Conservation (phyloP, 352 stramenopile species). For the Pythium biforme region DNA sequence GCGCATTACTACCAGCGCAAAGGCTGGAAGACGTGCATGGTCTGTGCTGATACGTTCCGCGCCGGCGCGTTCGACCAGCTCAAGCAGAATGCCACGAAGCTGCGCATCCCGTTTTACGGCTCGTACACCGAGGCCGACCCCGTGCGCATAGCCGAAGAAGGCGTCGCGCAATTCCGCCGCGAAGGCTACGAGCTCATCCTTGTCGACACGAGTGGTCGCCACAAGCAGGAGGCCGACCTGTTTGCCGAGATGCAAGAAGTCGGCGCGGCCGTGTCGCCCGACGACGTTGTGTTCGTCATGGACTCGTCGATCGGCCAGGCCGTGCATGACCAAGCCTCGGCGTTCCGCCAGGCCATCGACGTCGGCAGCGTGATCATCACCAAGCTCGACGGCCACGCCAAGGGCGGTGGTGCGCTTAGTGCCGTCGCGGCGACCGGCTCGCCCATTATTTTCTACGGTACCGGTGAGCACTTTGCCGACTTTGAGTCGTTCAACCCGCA, state of each 20-base stretch:
- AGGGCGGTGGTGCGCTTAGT: constrained; percentile 97
- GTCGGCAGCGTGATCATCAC: constrained; percentile 99
- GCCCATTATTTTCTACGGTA: constrained; percentile 99
- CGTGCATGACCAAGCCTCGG: constrained; percentile 95
- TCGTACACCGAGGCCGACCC: constrained; percentile 98
- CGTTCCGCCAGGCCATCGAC: constrained; percentile 95
- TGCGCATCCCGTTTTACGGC: constrained; percentile 98
- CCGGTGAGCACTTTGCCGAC: constrained; percentile 97
- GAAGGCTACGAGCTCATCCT: constrained; percentile 99
- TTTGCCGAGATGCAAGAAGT: constrained; percentile 99
- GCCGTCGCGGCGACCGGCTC: constrained; percentile 97
- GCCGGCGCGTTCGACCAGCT: constrained; percentile 99
- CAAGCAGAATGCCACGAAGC: constrained; percentile 99
- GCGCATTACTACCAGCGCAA: constrained; percentile 98
- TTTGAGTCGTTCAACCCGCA: constrained; percentile 98
- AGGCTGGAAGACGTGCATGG: constrained; percentile 98
- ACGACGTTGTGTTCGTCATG: constrained; percentile 99
- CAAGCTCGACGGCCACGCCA: constrained; percentile 99
- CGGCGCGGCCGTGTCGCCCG: constrained; percentile 91
- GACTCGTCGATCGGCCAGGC: constrained; percentile 99
- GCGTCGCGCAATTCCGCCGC: constrained; percentile 94
- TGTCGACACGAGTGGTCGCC: constrained; percentile 98
- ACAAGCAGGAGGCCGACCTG: constrained; percentile 97
- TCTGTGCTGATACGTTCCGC: constrained; percentile 99
- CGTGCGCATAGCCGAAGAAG: constrained; percentile 97